phyloP scores from a whole-genome alignment of 768 basidiomycete genomes.

The Lentinula aciculospora region DNA sequence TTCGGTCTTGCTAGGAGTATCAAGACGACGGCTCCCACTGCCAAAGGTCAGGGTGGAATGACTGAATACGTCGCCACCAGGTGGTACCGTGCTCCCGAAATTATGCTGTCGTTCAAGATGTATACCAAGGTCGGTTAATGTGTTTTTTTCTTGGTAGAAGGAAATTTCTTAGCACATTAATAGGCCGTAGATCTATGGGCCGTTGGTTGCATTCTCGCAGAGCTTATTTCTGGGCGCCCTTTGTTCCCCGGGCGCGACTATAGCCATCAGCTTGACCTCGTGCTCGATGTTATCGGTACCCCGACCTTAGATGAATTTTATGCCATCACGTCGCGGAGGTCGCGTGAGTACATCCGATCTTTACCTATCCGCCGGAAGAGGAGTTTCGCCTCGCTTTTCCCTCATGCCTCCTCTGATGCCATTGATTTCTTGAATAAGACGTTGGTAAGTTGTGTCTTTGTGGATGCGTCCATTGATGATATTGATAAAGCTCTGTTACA shows the following conservation, averaged over 20 bases:
- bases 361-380: slow-evolving; percentile 77
- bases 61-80: slow-evolving; percentile 84
- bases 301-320: slow-evolving; percentile 90
- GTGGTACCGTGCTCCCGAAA: slow-evolving; percentile 38
- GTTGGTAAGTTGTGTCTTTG: slow-evolving; percentile 34
- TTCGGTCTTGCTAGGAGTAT: slow-evolving; percentile 78
- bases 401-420: slow-evolving; percentile 68
- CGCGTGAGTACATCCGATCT: slow-evolving; percentile 83
- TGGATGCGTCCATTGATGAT: not conserved
- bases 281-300: slow-evolving; percentile 83
- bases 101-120: slow-evolving; percentile 93
- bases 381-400: slow-evolving; percentile 69
- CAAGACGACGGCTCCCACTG: slow-evolving; percentile 38
- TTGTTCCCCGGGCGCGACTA: slow-evolving; percentile 88
- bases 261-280: slow-evolving; percentile 83
- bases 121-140: slow-evolving; percentile 55
- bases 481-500: slow-evolving; percentile 13
- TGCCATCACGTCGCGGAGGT: slow-evolving; percentile 79
- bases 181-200: slow-evolving; percentile 72
- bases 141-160: not conserved
- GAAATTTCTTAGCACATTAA: not conserved
- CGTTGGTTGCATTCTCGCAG: slow-evolving; percentile 73
- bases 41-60: slow-evolving; percentile 66
- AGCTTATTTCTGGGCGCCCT: slow-evolving; percentile 75
- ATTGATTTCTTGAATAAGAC: slow-evolving; percentile 71